phyloP scores from a whole-genome alignment of 2,329 filamentous ascomycete species.

The Arachnopeziza araneosa region DNA sequence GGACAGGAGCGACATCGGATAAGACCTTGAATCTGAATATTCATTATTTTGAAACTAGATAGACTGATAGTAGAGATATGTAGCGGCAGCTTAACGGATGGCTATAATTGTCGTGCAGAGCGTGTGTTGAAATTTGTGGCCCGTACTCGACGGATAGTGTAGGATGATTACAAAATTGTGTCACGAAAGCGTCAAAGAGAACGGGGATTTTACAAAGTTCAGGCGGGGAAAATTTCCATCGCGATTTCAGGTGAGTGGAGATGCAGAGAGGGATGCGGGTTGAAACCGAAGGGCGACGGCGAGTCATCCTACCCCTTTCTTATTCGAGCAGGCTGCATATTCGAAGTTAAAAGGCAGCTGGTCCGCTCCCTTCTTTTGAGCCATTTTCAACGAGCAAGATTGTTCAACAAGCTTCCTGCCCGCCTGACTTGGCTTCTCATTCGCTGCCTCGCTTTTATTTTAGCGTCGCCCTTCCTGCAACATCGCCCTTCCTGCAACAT shows the following conservation, averaged over 20 bases:
- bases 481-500: background rate
- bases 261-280: background rate
- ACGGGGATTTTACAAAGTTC: background rate
- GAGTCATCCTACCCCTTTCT: background rate
- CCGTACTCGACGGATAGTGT: too few species aligned
- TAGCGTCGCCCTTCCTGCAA: background rate
- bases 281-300: background rate
- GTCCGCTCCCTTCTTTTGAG: background rate
- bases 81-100: background rate
- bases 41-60: background rate
- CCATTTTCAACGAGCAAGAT: background rate
- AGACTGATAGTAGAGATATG: background rate
- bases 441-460: conserved; percentile 3
- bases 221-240: background rate
- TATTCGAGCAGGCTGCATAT: background rate
- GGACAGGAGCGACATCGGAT: conserved; percentile 13
- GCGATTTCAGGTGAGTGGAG: background rate
- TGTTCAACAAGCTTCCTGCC: background rate
- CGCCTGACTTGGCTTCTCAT: background rate
- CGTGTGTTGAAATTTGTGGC: background rate
- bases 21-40: conserved; percentile 10
- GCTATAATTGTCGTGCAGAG: background rate
- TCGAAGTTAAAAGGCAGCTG: conserved; percentile 3
- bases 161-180: background rate
- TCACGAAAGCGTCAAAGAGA: background rate